Percentiles rank a stretch among this genome's conserved stretches.
phyloP scores from a whole-genome alignment of 495 filamentous ascomycete species.

The Jackrogersella multiformis region DNA sequence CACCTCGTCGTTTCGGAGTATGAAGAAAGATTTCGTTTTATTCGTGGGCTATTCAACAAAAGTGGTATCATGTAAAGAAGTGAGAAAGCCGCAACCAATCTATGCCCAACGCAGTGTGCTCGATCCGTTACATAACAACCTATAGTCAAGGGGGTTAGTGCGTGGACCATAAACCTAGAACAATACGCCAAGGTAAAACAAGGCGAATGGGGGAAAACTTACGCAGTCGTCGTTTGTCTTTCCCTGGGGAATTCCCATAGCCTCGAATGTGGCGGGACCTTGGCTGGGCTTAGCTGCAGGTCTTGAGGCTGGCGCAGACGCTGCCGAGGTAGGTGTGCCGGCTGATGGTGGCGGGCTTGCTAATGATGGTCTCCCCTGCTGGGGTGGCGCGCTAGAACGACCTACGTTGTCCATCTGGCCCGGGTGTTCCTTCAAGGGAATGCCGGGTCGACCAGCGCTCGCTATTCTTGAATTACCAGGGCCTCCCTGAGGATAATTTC shows the following conservation, averaged over 20 bases:
- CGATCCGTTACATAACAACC: conserved; percentile 38
- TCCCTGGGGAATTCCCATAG: conserved; percentile 89
- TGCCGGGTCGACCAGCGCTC: conserved; percentile 25
- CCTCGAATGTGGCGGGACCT: conserved; percentile 96
- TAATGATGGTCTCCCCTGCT: conserved; percentile 43
- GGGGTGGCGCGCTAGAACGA: conserved; percentile 48
- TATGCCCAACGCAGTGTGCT: conserved; percentile 11
- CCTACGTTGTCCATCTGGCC: conserved; percentile 35
- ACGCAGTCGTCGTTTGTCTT: conserved; percentile 91
- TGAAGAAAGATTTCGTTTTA: conserved; percentile 9
- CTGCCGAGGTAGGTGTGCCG: conserved; percentile 33
- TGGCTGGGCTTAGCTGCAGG: conserved; percentile 63
- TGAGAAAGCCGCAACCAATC: conserved; percentile 34
- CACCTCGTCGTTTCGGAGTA: not conserved
- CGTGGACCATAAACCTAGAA: not conserved
- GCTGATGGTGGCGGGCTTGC: conserved; percentile 47
- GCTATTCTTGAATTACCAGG: conserved; percentile 25
- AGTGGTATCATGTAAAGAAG: conserved; percentile 40
- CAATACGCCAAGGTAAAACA: too few species aligned
- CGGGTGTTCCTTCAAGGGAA: conserved; percentile 39
- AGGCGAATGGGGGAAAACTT: conserved; percentile 62
- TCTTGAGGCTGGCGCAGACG: conserved; percentile 51
- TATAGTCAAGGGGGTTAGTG: conserved; percentile 19
- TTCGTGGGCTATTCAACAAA: conserved; percentile 25
- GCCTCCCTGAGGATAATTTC: conserved; percentile 41